Evolutionary conservation across 768 basidiomycete genomes (phyloP).

Genomic region (Mycena rebaudengoi): DNA sequence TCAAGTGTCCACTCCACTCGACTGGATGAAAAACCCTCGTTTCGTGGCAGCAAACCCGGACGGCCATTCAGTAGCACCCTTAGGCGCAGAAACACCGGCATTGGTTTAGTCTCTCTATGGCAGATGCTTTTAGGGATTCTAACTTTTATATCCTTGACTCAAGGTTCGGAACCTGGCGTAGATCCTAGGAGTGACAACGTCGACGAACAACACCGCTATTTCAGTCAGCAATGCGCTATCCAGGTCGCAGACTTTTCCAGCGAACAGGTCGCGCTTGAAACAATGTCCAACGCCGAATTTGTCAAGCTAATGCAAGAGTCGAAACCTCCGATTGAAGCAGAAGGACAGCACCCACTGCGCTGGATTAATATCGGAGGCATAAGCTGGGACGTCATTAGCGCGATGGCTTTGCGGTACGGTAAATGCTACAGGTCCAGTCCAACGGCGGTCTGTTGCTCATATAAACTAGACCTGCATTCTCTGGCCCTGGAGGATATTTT

Average conservation of each 20-base stretch:
- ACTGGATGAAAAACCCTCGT: no score
- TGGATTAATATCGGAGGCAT: conserved; percentile 26
- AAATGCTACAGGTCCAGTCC: background rate
- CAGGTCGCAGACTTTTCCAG: conserved; percentile 16
- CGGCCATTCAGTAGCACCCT: no score
- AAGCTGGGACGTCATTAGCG: conserved; percentile 19
- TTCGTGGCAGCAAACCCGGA: no score
- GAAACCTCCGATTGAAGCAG: background rate
- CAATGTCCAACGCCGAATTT: conserved; percentile 14
- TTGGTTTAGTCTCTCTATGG: no score
- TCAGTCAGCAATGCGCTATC: conserved; percentile 4
- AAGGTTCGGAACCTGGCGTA: conserved; percentile 23
- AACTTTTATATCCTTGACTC: background rate
- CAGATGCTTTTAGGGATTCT: no score
- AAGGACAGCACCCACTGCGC: background rate
- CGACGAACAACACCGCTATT: conserved; percentile 12
- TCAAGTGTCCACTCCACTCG: no score
- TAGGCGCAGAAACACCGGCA: no score
- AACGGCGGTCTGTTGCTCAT: background rate
- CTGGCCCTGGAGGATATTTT: conserved; percentile 60
- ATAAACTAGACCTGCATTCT: conserved; percentile 52
- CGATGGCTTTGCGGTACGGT: conserved; percentile 20
- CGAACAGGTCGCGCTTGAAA: conserved; percentile 5
- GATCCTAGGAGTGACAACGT: conserved; percentile 3
- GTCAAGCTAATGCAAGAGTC: conserved; percentile 9